These are phyloP conservation scores for Balansia obtecta DNA, from an alignment of 2,329 filamentous ascomycete genomes.

Conservation along the genomic window DNA sequence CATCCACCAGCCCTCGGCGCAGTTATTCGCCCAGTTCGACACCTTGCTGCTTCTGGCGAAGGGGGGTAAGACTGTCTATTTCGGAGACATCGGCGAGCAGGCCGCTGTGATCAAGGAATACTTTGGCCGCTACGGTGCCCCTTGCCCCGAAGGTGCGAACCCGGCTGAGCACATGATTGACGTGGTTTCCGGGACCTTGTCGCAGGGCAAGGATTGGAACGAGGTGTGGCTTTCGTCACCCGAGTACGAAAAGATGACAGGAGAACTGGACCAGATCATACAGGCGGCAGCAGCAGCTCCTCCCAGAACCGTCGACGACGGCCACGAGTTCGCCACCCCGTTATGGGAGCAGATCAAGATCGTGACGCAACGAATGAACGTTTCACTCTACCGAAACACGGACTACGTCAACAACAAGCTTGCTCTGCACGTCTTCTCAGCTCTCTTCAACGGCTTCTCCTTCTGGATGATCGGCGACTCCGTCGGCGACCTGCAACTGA, in stretches of 20 bases:
- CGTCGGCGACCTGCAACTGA: conserved; percentile 37
- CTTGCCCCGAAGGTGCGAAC: conserved; percentile 50
- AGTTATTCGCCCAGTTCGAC: conserved; percentile 56
- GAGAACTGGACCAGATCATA: conserved; percentile 53
- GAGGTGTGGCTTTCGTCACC: conserved; percentile 57
- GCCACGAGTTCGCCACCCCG: conserved; percentile 60
- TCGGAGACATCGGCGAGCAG: conserved; percentile 50
- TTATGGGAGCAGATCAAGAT: conserved; percentile 51
- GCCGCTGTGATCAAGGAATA: conserved; percentile 44
- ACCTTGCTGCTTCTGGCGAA: conserved; percentile 50
- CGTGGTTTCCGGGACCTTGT: conserved; percentile 37
- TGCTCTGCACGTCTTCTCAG: conserved; percentile 38
- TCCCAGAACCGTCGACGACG: conserved; percentile 31
- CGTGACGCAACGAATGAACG: conserved; percentile 50
- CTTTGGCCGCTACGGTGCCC: conserved; percentile 54
- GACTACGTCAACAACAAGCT: conserved; percentile 57
- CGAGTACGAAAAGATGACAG: conserved; percentile 40
- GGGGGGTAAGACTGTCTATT: conserved; percentile 55
- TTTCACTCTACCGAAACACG: conserved; percentile 52
- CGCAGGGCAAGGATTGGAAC: conserved; percentile 47
- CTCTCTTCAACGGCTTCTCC: conserved; percentile 48
- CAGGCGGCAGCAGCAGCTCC: conserved; percentile 36
- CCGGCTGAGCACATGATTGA: conserved; percentile 68
- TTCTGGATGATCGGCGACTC: conserved; percentile 47
- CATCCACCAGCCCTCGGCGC: conserved; percentile 58